A percentile compares a stretch with the other conserved stretches of the same genome.
Conservation (phyloP, 2,329 filamentous ascomycete species). For the Magnaporthales sp. region DNA sequence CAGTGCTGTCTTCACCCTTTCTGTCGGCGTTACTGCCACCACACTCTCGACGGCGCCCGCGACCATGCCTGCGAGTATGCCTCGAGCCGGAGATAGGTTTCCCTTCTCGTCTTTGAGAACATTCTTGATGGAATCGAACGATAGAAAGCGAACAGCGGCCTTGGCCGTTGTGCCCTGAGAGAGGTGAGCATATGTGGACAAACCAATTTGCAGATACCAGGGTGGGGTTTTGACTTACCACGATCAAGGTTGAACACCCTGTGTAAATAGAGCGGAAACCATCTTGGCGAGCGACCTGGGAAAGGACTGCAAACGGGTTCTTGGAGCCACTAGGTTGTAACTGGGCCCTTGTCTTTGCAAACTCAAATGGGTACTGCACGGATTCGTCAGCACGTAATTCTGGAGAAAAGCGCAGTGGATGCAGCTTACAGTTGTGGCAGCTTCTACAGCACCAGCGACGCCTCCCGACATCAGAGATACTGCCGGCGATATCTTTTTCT, state of each 20-base stretch:
- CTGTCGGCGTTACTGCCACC: conserved; percentile 58
- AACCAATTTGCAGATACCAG: not conserved
- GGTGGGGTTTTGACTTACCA: conserved; percentile 19
- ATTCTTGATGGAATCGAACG: conserved; percentile 57
- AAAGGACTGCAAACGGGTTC: conserved; percentile 51
- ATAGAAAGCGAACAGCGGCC: conserved; percentile 57
- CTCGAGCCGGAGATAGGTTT: conserved; percentile 43
- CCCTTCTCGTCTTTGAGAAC: conserved; percentile 46
- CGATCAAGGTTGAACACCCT: conserved; percentile 50
- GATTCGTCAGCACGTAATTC: not conserved
- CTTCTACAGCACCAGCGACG: conserved; percentile 43
- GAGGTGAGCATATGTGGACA: not conserved
- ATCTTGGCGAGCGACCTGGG: conserved; percentile 44
- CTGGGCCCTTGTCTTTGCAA: conserved; percentile 57
- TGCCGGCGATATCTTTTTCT: conserved; percentile 20
- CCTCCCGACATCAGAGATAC: conserved; percentile 42
- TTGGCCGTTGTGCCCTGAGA: conserved; percentile 48
- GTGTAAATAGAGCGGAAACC: conserved; percentile 52
- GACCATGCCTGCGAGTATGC: conserved; percentile 55
- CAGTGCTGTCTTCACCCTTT: conserved; percentile 59
- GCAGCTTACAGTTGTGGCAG: conserved; percentile 32
- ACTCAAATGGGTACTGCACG: conserved; percentile 53
- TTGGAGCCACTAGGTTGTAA: conserved; percentile 26
- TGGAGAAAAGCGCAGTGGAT: too few species aligned
- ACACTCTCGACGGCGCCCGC: conserved; percentile 53